Conservation (phyloP, 2,329 filamentous ascomycete genomes). For the Pezicula radicicola region DNA sequence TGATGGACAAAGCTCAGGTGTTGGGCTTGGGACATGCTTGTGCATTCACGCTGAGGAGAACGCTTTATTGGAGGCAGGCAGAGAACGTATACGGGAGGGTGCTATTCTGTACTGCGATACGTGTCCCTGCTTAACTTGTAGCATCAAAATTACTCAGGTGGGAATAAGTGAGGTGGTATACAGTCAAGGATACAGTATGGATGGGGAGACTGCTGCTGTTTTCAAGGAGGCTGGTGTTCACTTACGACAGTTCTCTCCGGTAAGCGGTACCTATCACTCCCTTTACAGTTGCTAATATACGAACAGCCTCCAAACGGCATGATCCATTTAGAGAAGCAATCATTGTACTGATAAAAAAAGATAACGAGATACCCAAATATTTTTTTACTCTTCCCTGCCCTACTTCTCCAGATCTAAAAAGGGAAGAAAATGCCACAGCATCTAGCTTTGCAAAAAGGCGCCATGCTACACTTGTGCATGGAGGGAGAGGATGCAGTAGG, state of each 20-base stretch:
- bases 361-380: background rate
- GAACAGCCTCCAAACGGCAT: conserved; percentile 59
- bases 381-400: too few species aligned
- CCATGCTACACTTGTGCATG: too few species aligned
- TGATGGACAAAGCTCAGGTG: conserved; percentile 64
- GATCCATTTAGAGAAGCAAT: conserved; percentile 54
- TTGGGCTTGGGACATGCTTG: conserved; percentile 79
- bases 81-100: conserved; percentile 81
- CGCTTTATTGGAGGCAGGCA: conserved; percentile 86
- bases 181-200: conserved; percentile 92
- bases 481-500: too few species aligned
- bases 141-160: conserved; percentile 97
- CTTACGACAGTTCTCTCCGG: conserved; percentile 83
- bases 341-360: background rate
- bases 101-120: conserved; percentile 91
- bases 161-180: conserved; percentile 96
- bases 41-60: conserved; percentile 99
- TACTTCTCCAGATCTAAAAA: too few species aligned
- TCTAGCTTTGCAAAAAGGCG: too few species aligned
- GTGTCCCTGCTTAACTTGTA: conserved; percentile 95
- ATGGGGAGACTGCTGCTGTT: conserved; percentile 76
- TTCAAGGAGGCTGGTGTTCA: conserved; percentile 80
- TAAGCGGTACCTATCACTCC: conserved; percentile 41
- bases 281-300: conserved; percentile 9
- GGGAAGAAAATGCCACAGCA: too few species aligned